Evolutionary conservation across 2,329 filamentous ascomycete genomes (phyloP), one percentile per base, ranked within the genome.

Genomic region (Cercospora berteroae): DNA sequence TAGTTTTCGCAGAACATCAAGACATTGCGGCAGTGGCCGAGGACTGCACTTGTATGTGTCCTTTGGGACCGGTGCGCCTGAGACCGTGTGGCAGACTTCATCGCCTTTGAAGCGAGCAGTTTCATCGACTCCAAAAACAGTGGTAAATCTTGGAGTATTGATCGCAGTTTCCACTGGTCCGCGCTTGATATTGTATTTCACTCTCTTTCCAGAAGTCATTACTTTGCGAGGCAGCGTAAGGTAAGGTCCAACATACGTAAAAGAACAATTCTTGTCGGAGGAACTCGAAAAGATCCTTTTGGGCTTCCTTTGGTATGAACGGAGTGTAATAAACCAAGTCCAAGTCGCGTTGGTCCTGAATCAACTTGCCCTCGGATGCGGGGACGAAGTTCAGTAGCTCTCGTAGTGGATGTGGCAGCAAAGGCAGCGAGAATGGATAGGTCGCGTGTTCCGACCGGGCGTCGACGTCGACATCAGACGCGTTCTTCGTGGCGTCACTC

Each of bases 271-370:
- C 85, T n/a, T 82, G 79, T 1, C 91, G 86, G 1, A 94, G 83
- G 74, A 93, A 93, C 13, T 87, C 80, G 77, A 94, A 94, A 0
- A 93, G 78, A 4, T 86, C 81, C 3, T 83, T 82, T 20, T 87
- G 82, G 10, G 87, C 81, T 12, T 83, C 77, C 2, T 82, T 79
- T 0, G 89, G 85, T 4, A 94, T 83, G 70, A 90, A 94, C 0
- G 91, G 90, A 73, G 92, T 85, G 76, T 90, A 94, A 78, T 92
- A 92, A 8, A 94, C 79, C 0, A 94, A 82, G 75, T 94, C 89
- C 0, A 94, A 83, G 70, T 93, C 86, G 0, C 87, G 85, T 73
- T 90, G 87, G 74, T 92, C 83, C 71, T 87, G 87, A 71, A 93
- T 89, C 2, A 76, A 73, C 56, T 80, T 83, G 1, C 84, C 86